Conservation (phyloP, 192 early-diverging fungal genomes). For the Entomortierella chlamydospora region DNA sequence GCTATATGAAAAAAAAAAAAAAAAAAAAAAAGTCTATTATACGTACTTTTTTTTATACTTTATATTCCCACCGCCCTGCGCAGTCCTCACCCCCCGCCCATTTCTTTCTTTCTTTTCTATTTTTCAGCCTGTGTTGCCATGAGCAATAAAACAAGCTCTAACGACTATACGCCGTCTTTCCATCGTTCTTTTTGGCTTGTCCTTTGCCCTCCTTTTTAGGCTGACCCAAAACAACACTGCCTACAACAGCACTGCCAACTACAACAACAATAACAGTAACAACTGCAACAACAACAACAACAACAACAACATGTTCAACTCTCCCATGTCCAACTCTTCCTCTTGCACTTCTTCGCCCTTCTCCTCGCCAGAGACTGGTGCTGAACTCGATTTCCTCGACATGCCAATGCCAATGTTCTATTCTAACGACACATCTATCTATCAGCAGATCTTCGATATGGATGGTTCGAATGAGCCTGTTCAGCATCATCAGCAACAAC, state of each 20-base stretch:
- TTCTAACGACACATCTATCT: conserved; percentile 34
- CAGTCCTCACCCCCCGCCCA: conserved; percentile 9
- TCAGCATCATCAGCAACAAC: conserved; percentile 20
- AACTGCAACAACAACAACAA: conserved; percentile 5
- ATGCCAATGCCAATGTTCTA: conserved; percentile 50
- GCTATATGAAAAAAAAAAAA: neutral
- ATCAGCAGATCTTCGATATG: conserved; percentile 41
- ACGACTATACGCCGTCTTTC: neutral
- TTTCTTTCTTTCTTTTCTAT: no score
- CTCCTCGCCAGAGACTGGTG: conserved; percentile 37
- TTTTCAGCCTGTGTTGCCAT: neutral
- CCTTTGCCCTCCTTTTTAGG: conserved; percentile 8
- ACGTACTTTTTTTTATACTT: no score
- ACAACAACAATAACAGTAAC: conserved; percentile 15
- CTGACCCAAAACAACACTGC: conserved; percentile 20
- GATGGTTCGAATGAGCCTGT: conserved; percentile 9
- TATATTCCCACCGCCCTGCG: neutral
- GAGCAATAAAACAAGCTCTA: conserved; percentile 1
- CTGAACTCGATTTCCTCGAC: conserved; percentile 41
- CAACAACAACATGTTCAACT: conserved; percentile 26
- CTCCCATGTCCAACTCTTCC: conserved; percentile 43
- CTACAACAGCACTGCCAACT: neutral
- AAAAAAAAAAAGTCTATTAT: no score
- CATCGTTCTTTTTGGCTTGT: neutral
- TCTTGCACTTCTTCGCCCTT: conserved; percentile 51